Conservation (phyloP, 306 rosid genomes). For the Ormosia emarginata region DNA sequence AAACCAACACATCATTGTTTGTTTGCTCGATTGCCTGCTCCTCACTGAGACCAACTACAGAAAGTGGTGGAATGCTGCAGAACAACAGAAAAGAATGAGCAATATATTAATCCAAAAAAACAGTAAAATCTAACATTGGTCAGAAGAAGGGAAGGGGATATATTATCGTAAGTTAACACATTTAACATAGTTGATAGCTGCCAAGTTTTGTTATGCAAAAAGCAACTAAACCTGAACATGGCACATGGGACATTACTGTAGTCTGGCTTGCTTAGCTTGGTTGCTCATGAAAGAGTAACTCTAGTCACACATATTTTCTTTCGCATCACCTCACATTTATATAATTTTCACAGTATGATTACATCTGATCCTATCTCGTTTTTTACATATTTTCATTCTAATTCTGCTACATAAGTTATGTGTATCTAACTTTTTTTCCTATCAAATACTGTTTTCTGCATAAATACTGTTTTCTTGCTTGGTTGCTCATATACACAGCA, state of each 20-base stretch:
- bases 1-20: slow-evolving; percentile 70
- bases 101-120: slow-evolving; percentile 11
- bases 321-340: no score
- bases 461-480: no score
- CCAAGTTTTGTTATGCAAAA: not conserved
- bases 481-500: no score
- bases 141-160: slow-evolving; percentile 9
- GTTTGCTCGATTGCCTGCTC: slow-evolving; percentile 80
- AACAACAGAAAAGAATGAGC: slow-evolving; percentile 12
- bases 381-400: no score
- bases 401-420: no score
- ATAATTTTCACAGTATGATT: no score
- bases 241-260: slow-evolving; percentile 49
- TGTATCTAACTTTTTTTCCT: no score
- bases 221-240: slow-evolving; percentile 36
- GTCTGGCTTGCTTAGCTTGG: slow-evolving; percentile 65
- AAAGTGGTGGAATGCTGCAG: slow-evolving; percentile 95
- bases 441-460: no score
- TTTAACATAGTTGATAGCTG: not conserved
- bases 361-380: no score
- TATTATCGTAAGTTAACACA: not conserved
- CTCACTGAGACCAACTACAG: slow-evolving; percentile 91
- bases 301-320: no score
- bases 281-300: slow-evolving; percentile 50
- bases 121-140: not conserved